Conservation (phyloP, 208 protist species). For the Acanthamoeba lenticulata region DNA sequence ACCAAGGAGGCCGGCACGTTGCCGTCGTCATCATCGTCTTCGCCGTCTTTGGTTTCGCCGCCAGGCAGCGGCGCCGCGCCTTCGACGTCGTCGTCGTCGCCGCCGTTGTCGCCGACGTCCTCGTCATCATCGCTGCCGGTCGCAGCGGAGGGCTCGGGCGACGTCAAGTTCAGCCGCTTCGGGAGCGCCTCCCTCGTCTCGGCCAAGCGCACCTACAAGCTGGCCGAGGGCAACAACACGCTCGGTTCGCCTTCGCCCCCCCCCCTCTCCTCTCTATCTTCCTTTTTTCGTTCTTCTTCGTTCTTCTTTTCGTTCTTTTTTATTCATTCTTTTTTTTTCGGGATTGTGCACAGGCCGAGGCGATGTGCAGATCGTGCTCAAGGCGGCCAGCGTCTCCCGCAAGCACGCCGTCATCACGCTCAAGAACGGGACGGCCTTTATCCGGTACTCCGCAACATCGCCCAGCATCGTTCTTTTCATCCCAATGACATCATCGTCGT, state of each 20-base stretch:
- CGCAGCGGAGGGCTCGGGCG: not conserved
- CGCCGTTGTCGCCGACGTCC: no score
- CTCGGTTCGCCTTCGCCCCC: not conserved
- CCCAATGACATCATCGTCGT: not conserved
- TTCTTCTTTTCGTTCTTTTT: not conserved
- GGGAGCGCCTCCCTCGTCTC: not conserved
- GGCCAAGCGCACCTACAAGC: slow-evolving; percentile 3
- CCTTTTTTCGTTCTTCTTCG: not conserved
- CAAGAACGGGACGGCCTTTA: slow-evolving; percentile 8
- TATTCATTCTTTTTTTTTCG: not conserved
- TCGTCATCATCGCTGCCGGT: no score
- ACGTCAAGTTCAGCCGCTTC: not conserved
- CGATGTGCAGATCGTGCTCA: not conserved
- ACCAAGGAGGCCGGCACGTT: not conserved
- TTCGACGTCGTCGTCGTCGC: no score
- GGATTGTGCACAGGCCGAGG: not conserved
- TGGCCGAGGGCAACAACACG: not conserved
- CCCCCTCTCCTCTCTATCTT: no score
- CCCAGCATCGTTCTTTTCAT: not conserved
- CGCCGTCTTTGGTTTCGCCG: no score
- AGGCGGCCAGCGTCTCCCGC: not conserved
- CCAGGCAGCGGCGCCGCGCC: no score
- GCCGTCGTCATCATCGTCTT: no score
- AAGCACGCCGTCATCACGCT: not conserved
- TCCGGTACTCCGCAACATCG: not conserved